Evolutionary conservation across 1,284 basidiomycete genomes (phyloP).

Genomic region (Trametes pubescens): DNA sequence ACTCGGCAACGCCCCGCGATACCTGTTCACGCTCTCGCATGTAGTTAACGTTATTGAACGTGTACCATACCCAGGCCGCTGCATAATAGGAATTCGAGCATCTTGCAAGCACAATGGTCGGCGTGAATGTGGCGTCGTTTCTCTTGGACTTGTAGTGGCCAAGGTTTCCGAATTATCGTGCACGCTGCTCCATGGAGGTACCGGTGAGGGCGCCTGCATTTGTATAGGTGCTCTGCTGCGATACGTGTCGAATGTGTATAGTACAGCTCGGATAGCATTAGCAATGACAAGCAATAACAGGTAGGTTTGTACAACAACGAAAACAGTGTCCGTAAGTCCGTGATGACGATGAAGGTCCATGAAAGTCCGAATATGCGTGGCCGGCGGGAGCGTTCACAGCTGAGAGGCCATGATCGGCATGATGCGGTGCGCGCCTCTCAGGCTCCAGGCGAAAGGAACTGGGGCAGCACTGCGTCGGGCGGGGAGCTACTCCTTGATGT

Average conservation of each 20-base stretch:
- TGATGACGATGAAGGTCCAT: neutral
- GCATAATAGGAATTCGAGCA: neutral
- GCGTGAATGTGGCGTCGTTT: neutral
- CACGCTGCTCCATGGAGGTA: too few relatives aligned
- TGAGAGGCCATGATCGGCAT: neutral
- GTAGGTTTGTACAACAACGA: too few relatives aligned
- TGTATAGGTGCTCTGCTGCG: too few relatives aligned
- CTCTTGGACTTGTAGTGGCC: too few relatives aligned
- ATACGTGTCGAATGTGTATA: neutral
- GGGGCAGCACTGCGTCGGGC: neutral
- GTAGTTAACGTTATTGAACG: slow-evolving; percentile 5
- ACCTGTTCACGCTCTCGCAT: neutral
- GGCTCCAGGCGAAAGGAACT: neutral
- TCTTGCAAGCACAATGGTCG: neutral
- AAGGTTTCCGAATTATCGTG: too few relatives aligned
- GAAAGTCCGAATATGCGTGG: neutral
- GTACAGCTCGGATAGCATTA: neutral
- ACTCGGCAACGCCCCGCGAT: neutral
- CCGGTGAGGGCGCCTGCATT: too few relatives aligned
- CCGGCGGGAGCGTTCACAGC: neutral
- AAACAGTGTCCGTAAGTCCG: neutral
- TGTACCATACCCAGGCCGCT: slow-evolving; percentile 1
- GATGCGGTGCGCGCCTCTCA: neutral
- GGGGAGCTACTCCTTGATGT: slow-evolving; percentile 23
- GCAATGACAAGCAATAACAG: too few relatives aligned